Evolutionary conservation across 768 basidiomycete genomes (phyloP), one percentile per base, ranked within the genome.

Genomic region (Lactarius psammicola): DNA sequence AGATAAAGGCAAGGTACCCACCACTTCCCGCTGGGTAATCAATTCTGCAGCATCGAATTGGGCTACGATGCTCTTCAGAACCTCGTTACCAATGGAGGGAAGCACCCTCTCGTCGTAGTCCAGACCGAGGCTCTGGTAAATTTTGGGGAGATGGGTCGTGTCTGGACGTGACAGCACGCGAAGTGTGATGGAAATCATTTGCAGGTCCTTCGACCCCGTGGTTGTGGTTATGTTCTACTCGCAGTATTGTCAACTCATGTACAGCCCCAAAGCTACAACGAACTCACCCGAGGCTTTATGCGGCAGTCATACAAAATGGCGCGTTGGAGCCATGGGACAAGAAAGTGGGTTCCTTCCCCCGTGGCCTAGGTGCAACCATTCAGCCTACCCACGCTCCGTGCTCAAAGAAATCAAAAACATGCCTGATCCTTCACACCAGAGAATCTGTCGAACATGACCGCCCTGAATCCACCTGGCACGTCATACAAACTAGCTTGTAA

Each of bases 91-190:
- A 73, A 98, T 95, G 53, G 95, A 97, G 3, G 96, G 96, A 34
- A 98, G 80, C 0, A 98, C 95, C 71, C 97, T 87, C 80, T 99
- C 97, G 77, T 98, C 97, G 75, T 98, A 99, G 76, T 98, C 97
- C 77, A 92, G 76, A 54, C 97, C 97, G 63, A 99, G 83, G 72
- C 84, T 88, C 78, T 97, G 94, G 80, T 99, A 99, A 74, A 99
- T 96, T 79, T 87, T 92, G 23, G 96, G 75, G 31, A 99, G 82
- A 75, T 96, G 92, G 34, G 84, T 79, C 40, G 89, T 85, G 78
- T 98, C 95, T 20, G 97, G 97, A 59, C 95, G 82, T 28, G 94
- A 97, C 70, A 99, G 85, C 40, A 99, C 96, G 64, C 97, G 91
- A 59, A 98, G 84, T 0, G 96, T 98, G 61, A 99, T 88, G 38